Percentiles rank a stretch among this genome's conserved stretches.
Conservation (phyloP, 163 green algal genomes). For the Chlamydomonas reinhardtii region DNA sequence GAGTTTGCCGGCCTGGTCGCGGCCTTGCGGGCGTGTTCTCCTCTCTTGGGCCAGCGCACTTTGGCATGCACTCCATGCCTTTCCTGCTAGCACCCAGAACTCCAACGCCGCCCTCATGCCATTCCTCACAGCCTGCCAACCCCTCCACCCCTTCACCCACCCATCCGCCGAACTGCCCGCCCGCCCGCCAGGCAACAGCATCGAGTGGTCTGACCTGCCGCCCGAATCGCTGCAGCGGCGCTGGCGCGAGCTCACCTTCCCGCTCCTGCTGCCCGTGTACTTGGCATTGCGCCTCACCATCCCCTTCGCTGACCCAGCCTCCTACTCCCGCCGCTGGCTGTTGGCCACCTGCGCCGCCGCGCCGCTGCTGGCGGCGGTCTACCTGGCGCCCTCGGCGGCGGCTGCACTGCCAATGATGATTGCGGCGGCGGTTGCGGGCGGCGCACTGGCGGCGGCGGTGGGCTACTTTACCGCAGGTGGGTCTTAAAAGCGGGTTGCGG, state of each 20-base stretch:
- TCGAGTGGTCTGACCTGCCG: slow-evolving; percentile 55
- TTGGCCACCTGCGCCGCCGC: slow-evolving; percentile 60
- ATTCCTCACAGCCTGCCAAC: too few species aligned
- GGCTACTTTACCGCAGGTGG: slow-evolving; percentile 25
- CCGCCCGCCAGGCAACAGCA: not conserved
- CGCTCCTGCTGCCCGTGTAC: slow-evolving; percentile 63
- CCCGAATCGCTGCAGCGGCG: not conserved
- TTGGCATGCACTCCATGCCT: too few species aligned
- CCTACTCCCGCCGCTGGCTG: slow-evolving; percentile 72
- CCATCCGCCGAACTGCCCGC: too few species aligned
- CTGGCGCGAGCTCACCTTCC: slow-evolving; percentile 58
- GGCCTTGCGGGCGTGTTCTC: too few species aligned
- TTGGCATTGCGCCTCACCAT: slow-evolving; percentile 59
- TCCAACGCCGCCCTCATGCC: too few species aligned
- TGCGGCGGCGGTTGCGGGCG: slow-evolving; percentile 35
- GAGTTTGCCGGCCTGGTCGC: too few species aligned
- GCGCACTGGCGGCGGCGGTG: slow-evolving; percentile 3
- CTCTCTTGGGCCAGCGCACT: too few species aligned
- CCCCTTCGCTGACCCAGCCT: slow-evolving; percentile 54
- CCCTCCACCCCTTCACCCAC: too few species aligned
- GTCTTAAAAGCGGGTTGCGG: too few species aligned
- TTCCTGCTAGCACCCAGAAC: too few species aligned
- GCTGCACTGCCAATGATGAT: not conserved
- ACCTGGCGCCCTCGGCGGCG: slow-evolving; percentile 53
- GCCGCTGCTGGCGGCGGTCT: slow-evolving; percentile 52